A percentile compares a stretch with the other conserved stretches of the same genome.
phyloP scores from a whole-genome alignment of 352 stramenopile genomes.

The Globisporangium rhizosaccharum region DNA sequence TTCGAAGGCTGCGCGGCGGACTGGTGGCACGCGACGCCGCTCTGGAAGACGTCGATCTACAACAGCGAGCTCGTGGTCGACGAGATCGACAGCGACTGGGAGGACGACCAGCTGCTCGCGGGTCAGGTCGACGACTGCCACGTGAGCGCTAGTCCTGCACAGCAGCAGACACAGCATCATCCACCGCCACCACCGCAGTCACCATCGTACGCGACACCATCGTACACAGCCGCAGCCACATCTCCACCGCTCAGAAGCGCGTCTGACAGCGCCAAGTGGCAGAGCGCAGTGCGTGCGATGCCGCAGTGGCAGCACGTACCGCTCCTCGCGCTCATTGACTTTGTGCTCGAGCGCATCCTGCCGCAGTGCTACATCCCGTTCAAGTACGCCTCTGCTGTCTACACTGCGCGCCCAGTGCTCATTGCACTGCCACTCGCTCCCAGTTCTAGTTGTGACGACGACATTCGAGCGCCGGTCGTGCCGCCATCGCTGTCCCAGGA shows the following conservation, averaged over 20 bases:
- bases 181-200: background rate
- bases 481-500: background rate
- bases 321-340: conserved; percentile 45
- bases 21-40: conserved; percentile 45
- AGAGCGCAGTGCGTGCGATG: conserved; percentile 28
- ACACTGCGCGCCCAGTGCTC: conserved; percentile 44
- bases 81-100: conserved; percentile 38
- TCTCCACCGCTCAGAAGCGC: background rate
- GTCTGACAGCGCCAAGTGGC: conserved; percentile 14
- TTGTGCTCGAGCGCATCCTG: conserved; percentile 40
- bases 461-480: background rate
- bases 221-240: background rate
- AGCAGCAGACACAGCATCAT: background rate
- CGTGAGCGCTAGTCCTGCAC: conserved; percentile 7
- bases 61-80: conserved; percentile 22
- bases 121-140: conserved; percentile 35
- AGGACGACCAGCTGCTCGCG: conserved; percentile 26
- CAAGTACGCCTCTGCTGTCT: conserved; percentile 51
- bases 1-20: conserved; percentile 45
- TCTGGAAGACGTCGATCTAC: conserved; percentile 24
- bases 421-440: conserved; percentile 23
- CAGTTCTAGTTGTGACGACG: background rate
- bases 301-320: conserved; percentile 46
- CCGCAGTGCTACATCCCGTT: conserved; percentile 60
- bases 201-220: background rate